Base-by-base conservation (phyloP, 2,329 filamentous ascomycete species). In the Aspergillus puulaauensis region DNA sequence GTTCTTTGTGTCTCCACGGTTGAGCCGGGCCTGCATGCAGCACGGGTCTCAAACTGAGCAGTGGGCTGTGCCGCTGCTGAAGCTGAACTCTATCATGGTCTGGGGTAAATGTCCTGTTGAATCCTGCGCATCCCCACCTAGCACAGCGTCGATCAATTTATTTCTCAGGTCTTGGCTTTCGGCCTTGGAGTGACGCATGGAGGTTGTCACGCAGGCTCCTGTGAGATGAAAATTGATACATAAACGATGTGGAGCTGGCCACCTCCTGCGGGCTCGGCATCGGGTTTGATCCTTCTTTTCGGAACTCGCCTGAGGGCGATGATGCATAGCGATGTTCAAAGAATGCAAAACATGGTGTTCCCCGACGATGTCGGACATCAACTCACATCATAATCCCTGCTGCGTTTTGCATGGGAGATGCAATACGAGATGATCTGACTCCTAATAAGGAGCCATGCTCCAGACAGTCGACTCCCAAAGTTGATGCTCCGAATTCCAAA, bases 241-340 rank as follows among this genome's bases (percentile, higher is more conserved):
- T 61, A 57, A 54, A 59, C 27, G 48, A 51, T 56, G 59, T 61
- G 59, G 59, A 56, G 59, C 59, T 55, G 44, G 45, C 23, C 35
- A 27, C 43, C 33, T 51, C 19, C 35, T 40, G 53, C 33, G 54
- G 33, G 19, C 24, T 46, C 35, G 37, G 52, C 44, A 54, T 48
- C 43, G 33, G 14, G 17, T 48, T 47, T 37, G 14, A 19, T 35
- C 21, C 39, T 47, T 27, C 11, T 52, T 52, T 52, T 31, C n/a
- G 31, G 43, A 52, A 44, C 40, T 46, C 37, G 47, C 12, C 21
- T 49, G 27, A 11, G 27, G n/a, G 27, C 21, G 41, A 56, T 39
- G 15, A 48, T 56, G 54, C 54, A 51, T 14, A 46, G 33, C 17
- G 31, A 54, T 17, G 37, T 17, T 48, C 33, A 31, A 35, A 37